Conservation (phyloP, 768 basidiomycete genomes). For the Suillus cothurnatus region DNA sequence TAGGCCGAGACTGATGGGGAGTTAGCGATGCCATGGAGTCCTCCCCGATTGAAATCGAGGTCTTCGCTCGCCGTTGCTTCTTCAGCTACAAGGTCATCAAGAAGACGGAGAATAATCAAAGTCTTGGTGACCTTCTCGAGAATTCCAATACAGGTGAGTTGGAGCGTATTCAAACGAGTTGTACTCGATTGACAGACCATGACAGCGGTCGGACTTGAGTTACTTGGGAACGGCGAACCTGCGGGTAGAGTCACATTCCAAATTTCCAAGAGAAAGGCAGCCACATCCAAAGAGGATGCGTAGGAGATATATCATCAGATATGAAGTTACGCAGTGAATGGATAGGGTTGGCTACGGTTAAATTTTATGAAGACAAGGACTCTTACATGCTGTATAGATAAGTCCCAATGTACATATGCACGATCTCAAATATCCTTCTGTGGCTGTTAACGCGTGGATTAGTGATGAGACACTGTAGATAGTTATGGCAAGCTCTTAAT, state of each 20-base stretch:
- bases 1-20: neutral
- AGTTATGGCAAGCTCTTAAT: neutral
- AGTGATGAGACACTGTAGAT: neutral
- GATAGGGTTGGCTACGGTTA: neutral
- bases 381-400: neutral
- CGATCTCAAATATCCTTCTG: neutral
- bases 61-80: constrained; percentile 34
- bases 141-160: constrained; percentile 31
- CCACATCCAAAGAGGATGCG: constrained; percentile 6
- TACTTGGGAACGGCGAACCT: constrained; percentile 33
- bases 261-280: constrained; percentile 22
- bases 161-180: constrained; percentile 2
- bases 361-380: neutral
- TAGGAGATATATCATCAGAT: neutral
- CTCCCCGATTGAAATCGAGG: constrained; percentile 36
- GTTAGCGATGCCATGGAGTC: constrained; percentile 33
- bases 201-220: constrained; percentile 32
- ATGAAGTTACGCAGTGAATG: neutral
- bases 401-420: neutral
- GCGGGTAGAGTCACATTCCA: constrained; percentile 31
- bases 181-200: neutral
- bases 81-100: constrained; percentile 36
- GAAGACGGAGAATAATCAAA: constrained; percentile 37
- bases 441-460: neutral
- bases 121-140: constrained; percentile 33